Conservation (phyloP, 768 basidiomycete species). For the Mycena alexandri region DNA sequence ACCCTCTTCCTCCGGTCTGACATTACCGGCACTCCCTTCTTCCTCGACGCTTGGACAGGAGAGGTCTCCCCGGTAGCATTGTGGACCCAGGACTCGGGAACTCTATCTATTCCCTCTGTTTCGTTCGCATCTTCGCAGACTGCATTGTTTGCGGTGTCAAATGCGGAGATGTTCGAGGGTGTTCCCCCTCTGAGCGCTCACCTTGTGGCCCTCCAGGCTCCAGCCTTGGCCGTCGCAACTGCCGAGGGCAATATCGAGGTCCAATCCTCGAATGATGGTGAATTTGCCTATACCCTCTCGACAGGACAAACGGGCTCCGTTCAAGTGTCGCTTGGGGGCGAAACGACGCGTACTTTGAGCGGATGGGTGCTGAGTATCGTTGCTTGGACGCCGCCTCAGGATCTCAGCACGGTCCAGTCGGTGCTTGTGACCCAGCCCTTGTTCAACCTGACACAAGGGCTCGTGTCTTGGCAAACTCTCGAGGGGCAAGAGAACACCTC, state of each 20-base stretch:
- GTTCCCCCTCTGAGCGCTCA: slow-evolving; percentile 9
- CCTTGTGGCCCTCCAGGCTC: slow-evolving; percentile 26
- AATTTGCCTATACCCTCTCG: slow-evolving; percentile 20
- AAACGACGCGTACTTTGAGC: slow-evolving; percentile 16
- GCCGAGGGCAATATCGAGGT: slow-evolving; percentile 24
- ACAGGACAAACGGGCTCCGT: slow-evolving; percentile 17
- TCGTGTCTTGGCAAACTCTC: slow-evolving; percentile 35
- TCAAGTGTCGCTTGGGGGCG: slow-evolving; percentile 28
- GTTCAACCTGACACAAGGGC: slow-evolving; percentile 29
- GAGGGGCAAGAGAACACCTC: slow-evolving; percentile 27
- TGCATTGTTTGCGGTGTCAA: slow-evolving; percentile 31
- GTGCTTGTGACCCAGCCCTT: slow-evolving; percentile 33
- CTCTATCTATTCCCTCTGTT: slow-evolving; percentile 32
- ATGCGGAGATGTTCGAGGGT: slow-evolving; percentile 22
- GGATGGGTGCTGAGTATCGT: slow-evolving; percentile 33
- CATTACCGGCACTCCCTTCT: slow-evolving; percentile 31
- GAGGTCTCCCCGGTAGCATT: slow-evolving; percentile 26
- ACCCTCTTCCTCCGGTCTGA: slow-evolving; percentile 32
- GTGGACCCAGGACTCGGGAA: slow-evolving; percentile 27
- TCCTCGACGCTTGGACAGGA: slow-evolving; percentile 34
- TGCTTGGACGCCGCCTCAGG: slow-evolving; percentile 33
- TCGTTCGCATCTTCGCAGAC: slow-evolving; percentile 29
- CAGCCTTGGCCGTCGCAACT: slow-evolving; percentile 22
- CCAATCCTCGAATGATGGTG: slow-evolving; percentile 22
- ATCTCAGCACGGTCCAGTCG: slow-evolving; percentile 28